A percentile compares a stretch with the other conserved stretches of the same genome.
Conservation (phyloP, 805 yeast species). For the Komagataella pseudopastoris region DNA sequence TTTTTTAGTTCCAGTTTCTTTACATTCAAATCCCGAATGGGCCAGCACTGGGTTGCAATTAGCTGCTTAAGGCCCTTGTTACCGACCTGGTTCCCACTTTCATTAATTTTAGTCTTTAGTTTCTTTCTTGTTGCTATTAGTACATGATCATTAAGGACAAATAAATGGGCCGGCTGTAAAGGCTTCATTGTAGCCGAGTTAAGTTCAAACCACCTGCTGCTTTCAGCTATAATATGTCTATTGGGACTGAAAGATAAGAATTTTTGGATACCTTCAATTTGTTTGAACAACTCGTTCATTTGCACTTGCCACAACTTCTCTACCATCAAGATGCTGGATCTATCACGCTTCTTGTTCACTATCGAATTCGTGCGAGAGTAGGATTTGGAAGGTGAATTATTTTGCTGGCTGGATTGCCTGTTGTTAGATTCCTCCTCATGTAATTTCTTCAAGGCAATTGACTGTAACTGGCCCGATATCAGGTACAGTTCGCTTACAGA, state of each 20-base stretch:
- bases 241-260: constrained; percentile 63
- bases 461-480: constrained; percentile 41
- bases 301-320: constrained; percentile 77
- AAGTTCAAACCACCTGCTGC: constrained; percentile 77
- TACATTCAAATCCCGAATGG: constrained; percentile 46
- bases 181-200: constrained; percentile 80
- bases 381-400: constrained; percentile 9
- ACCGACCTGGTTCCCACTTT: constrained; percentile 4
- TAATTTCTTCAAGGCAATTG: constrained; percentile 45
- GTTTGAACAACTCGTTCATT: constrained; percentile 54
- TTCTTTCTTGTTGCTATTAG: constrained; percentile 57
- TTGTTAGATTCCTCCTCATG: constrained; percentile 25
- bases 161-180: constrained; percentile 60
- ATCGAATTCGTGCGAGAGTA: neutral
- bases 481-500: constrained; percentile 46
- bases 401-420: neutral
- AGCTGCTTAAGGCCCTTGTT: constrained; percentile 15
- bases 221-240: constrained; percentile 66
- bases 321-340: constrained; percentile 58
- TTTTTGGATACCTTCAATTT: constrained; percentile 87
- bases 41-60: constrained; percentile 71
- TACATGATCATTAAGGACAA: constrained; percentile 64
- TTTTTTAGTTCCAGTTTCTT: constrained; percentile 18
- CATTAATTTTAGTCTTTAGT: constrained; percentile 6
- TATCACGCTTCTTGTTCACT: constrained; percentile 22